phyloP scores from a whole-genome alignment of 257 asterid genomes.

The Haberlea rhodopensis region DNA sequence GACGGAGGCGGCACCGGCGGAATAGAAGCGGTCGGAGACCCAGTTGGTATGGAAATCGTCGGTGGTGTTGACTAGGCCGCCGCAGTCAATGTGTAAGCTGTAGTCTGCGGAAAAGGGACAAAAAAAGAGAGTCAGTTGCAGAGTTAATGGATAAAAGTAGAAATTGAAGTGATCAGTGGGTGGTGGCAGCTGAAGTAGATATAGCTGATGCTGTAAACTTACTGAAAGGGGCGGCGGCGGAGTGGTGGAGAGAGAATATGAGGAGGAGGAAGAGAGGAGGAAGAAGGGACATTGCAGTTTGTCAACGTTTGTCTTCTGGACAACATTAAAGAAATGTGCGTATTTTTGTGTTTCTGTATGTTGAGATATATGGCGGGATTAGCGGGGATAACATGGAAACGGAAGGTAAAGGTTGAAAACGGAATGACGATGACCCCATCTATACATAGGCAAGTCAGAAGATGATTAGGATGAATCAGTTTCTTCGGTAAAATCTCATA shows the following conservation, averaged over 20 bases:
- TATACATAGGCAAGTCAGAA: too few species aligned
- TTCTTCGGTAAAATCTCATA: too few species aligned
- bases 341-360: neutral
- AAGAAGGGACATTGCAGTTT: neutral
- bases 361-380: neutral
- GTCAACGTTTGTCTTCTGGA: neutral
- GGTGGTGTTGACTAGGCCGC: conserved; percentile 60
- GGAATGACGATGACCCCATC: too few species aligned
- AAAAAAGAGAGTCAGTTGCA: neutral
- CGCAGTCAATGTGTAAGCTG: conserved; percentile 75
- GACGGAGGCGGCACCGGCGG: conserved; percentile 66
- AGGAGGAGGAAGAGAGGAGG: neutral
- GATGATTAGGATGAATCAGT: too few species aligned
- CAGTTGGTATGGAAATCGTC: conserved; percentile 65
- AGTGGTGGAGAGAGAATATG: too few species aligned
- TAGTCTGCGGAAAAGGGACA: conserved; percentile 39
- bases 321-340: neutral
- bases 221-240: neutral
- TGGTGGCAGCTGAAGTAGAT: neutral
- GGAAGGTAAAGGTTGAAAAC: neutral
- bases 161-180: too few species aligned
- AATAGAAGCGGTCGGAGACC: conserved; percentile 83
- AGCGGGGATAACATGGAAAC: neutral
- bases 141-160: neutral
- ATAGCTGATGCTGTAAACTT: too few species aligned